Evolutionary conservation across 2,329 filamentous ascomycete species (phyloP), one percentile per base, ranked within the genome.

Genomic region (Alternaria dauci): DNA sequence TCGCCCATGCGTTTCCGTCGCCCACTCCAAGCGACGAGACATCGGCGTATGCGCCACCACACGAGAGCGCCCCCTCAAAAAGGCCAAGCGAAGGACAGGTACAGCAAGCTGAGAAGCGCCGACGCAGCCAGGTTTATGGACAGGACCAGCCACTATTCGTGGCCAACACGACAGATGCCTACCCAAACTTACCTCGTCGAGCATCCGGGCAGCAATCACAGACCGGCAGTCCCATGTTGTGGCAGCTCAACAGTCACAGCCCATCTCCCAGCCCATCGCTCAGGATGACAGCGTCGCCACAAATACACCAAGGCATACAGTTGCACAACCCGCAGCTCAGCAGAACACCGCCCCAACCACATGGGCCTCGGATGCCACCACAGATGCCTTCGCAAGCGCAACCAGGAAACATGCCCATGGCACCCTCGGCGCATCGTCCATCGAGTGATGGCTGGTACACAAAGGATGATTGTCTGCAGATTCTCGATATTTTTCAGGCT

Each of bases 1-100:
- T 52, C 20, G 65, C 73, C 59, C 67, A 77, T 34, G 79, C 85
- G 20, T 81, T 90, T 51, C 86, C 87, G 7, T 89, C 89, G 14
- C 88, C 89, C 32, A 84, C 87, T 12, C 84, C 86, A 11, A 90
- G 87, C 71, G 86, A 90, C 65, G 87, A 89, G 25, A 56, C 56
- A 8, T 43, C 25, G 20, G 30, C 36, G 38, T 25, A 48, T 52
- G n/a, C 54, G 44, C 51, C 56, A 26, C 23, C 26, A 3, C 14
- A 42, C n/a, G 57, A 51, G 14, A 23, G 9, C 11, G 8, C 42
- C 30, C 25, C 16, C 12, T 2, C 51, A 8, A 38, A 50, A 32
- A 8, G 36, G 16, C 4, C 36, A 18, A 9, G 28, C 20, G 32
- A 46, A 39, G 52, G 23, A 30, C 36, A 18, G 8, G 26, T 34